These are phyloP conservation scores for Lipomyces sp. DNA, from an alignment of 805 yeast species.

Conservation along the genomic window DNA sequence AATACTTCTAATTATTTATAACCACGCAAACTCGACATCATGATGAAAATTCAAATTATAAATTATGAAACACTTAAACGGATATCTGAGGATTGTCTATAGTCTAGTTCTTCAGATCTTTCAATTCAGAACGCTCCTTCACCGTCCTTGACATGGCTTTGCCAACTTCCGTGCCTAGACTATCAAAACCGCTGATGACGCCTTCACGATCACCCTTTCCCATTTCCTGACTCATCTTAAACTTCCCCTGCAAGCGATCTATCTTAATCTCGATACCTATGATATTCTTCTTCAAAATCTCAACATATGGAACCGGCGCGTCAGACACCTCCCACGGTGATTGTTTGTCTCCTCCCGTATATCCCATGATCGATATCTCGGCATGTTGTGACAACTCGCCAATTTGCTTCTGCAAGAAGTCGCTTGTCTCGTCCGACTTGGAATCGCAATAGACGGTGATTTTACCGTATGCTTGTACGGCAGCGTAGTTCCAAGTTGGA, in stretches of 20 bases:
- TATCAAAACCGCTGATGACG: conserved; percentile 51
- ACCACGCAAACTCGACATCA: no score
- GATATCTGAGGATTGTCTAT: no score
- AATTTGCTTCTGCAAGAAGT: conserved; percentile 54
- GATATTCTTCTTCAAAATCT: conserved; percentile 54
- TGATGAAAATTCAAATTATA: no score
- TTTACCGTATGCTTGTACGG: conserved; percentile 61
- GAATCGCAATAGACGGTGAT: conserved; percentile 51
- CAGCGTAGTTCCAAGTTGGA: conserved; percentile 72
- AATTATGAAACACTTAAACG: no score
- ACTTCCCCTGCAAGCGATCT: conserved; percentile 54
- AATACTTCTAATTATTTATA: no score
- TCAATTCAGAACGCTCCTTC: not conserved
- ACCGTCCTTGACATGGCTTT: not conserved
- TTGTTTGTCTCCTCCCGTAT: conserved; percentile 38
- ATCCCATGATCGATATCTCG: conserved; percentile 47
- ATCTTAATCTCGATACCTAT: conserved; percentile 62
- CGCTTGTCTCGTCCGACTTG: conserved; percentile 3
- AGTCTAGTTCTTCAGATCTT: not conserved
- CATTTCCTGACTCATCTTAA: conserved; percentile 62
- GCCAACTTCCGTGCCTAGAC: conserved; percentile 15
- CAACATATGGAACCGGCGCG: conserved; percentile 58
- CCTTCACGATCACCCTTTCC: conserved; percentile 55
- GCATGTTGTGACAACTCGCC: conserved; percentile 53
- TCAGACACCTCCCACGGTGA: conserved; percentile 60